Percentiles rank a stretch among this genome's conserved stretches.
Evolutionary conservation across 441 rosid species (phyloP).

Genomic region (Pelargonium myrrhifolium): DNA sequence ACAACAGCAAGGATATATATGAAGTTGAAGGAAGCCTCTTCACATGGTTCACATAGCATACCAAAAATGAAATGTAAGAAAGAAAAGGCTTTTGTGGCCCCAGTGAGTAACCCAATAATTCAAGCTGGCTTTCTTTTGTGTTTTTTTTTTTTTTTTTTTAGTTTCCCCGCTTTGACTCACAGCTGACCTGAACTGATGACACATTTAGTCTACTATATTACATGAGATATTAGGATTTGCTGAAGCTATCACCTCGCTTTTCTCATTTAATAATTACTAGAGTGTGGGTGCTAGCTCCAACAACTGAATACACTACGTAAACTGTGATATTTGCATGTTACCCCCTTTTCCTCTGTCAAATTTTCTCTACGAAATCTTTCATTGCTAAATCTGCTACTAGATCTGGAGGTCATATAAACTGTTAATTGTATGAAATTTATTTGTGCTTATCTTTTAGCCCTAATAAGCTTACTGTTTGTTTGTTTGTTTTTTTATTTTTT

Average conservation of each 20-base stretch:
- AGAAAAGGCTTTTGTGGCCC: too few species aligned
- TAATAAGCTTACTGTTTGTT: neutral
- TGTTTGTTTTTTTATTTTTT: too few species aligned
- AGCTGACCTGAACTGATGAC: neutral
- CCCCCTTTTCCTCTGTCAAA: too few species aligned
- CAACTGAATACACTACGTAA: neutral
- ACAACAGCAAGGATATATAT: too few species aligned
- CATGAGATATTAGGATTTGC: neutral
- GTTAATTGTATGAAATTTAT: neutral
- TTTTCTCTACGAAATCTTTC: neutral
- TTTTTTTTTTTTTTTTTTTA: too few species aligned
- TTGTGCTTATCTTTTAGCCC: neutral
- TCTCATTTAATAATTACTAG: neutral
- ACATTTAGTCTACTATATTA: neutral
- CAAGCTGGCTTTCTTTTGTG: too few species aligned
- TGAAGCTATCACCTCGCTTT: neutral
- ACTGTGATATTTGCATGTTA: too few species aligned
- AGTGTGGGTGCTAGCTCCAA: neutral
- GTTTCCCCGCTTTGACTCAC: neutral
- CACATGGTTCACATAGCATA: too few species aligned
- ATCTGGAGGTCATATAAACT: neutral
- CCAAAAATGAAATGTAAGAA: too few species aligned
- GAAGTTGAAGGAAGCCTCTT: too few species aligned
- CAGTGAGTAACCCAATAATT: too few species aligned
- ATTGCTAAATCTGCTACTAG: conserved; percentile 3